Evolutionary conservation across 2,329 filamentous ascomycete genomes (phyloP), one percentile per base, ranked within the genome.

Genomic region (Phaeophleospora eucalypticola): DNA sequence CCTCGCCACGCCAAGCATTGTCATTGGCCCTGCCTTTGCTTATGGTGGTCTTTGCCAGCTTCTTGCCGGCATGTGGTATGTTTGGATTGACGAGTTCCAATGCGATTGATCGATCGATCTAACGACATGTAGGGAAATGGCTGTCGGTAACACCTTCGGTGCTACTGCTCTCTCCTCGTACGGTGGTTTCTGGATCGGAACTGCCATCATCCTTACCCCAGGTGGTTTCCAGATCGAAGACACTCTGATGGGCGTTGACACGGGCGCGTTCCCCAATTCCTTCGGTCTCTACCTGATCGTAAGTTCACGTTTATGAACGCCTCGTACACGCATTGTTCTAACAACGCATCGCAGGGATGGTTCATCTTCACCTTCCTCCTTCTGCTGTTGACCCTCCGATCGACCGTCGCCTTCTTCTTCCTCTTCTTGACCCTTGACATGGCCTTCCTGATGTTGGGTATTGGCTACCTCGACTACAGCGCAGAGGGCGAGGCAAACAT

Each of bases 101-200:
- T 32, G 27, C 8, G 12, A 21, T 36, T 10, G 36, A n/a, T 24
- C 15, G 21, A 9, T n/a, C 17, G 12, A 40, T 15, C 6, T 36
- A 6, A 40, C 33, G 24, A 15, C 20, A 6, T 29, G 24, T 42
- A 73, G 71, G 71, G 73, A 76, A 65, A 75, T 76, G 70, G 73
- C 72, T 41, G 70, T 79, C 8, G 79, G 79, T n/a, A 82, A 82
- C 67, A 81, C 78, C 9, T 82, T 82, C 43, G 80, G 78, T 70
- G 78, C 77, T 21, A 82, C 79, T 4, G 76, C 80, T 7, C 77
- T 82, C 48, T 77, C 75, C 35, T 80, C 76, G 2, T 83, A 81
- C 59, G 78, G 79, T 47, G 78, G 78, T 49, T 82, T 82, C 68
- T 82, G 79, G 79, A 71, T 82, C 51, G 73, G 75, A 18, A 80